Conservation (phyloP, 164 flowering plant genomes). For the Dillenia suffruticosa region DNA sequence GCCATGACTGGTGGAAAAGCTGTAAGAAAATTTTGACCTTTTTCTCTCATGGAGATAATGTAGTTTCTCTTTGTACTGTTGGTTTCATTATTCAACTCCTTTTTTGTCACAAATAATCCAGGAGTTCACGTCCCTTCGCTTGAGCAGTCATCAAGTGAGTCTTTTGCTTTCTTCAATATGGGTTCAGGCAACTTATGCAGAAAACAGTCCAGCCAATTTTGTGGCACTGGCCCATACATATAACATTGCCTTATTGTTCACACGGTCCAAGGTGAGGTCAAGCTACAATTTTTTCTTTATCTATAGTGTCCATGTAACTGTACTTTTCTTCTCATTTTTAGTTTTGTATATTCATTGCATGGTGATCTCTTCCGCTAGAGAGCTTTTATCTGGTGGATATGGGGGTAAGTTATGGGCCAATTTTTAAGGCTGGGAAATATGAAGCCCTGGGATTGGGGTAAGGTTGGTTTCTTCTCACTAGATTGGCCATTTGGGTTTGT, state of each 20-base stretch:
- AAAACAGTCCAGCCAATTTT: slow-evolving; percentile 64
- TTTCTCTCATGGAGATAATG: slow-evolving; percentile 1
- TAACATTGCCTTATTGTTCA: slow-evolving; percentile 52
- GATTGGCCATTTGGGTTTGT: too few species aligned
- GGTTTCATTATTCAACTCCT: slow-evolving; percentile 6
- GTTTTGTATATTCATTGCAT: neutral
- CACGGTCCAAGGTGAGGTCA: slow-evolving; percentile 58
- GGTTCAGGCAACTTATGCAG: slow-evolving; percentile 75
- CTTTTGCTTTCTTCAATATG: slow-evolving; percentile 83
- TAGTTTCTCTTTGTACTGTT: slow-evolving; percentile 3
- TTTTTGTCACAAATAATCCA: slow-evolving; percentile 12
- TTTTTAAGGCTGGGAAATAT: too few species aligned
- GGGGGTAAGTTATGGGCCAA: too few species aligned
- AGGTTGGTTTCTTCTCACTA: too few species aligned
- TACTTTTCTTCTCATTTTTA: neutral
- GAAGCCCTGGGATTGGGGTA: too few species aligned
- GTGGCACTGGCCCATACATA: slow-evolving; percentile 85
- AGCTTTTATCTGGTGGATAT: too few species aligned
- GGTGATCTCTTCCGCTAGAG: neutral
- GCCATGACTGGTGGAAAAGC: slow-evolving; percentile 34
- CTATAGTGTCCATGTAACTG: neutral
- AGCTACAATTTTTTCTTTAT: neutral
- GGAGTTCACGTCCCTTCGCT: slow-evolving; percentile 54
- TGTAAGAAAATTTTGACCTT: slow-evolving; percentile 23
- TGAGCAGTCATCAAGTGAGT: slow-evolving; percentile 83